Base-by-base conservation (phyloP, 140 eudicot genomes). In the Eryngium alpinum region DNA sequence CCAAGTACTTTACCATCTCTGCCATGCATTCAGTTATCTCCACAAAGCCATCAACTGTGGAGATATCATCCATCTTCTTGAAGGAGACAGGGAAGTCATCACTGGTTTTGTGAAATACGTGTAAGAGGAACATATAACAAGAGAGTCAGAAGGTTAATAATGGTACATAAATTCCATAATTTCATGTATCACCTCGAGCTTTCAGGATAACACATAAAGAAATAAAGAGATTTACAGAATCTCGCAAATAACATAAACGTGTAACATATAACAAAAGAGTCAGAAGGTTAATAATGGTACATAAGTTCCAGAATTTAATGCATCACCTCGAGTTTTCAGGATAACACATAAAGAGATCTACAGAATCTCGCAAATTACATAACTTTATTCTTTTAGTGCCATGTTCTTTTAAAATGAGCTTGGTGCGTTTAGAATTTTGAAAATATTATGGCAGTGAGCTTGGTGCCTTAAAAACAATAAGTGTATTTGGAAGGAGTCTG, bases 1-100 rank as follows among this genome's bases (percentile, higher is more conserved):
- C 98, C 70, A 91, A 78, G 46, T 89, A 93, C 72, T 91, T 93
- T 62, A 93, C 87, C 98, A 93, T 91, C 34, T 88, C 94, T 89
- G 88, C 98, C 84, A 93, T 66, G 60, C 88, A 84, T 87, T 96
- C 93, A 81, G 86, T 87, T 89, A 96, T 84, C 87, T 93, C 98
- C 86, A 88, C 81, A 88, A 96, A 96, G 43, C 99, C 98, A 52
- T 96, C 98, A 32, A 83, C 96, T 81, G 97, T 75, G 83, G 99
- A 96, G 86, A 86, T 86, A 63, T 88, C 96, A 60, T 86, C 90
- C 97, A 91, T 93, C 79, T 84, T 89, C 75, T 88, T 84, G 89
- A 89, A 88, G 86, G 88, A 82, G 79, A 89, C 73, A 71, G 85
- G 85, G 78, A 65, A 85, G 78, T 87, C 94, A 84, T 91, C 90